phyloP scores from a whole-genome alignment of 768 basidiomycete genomes.

The Tricholoma sp. region DNA sequence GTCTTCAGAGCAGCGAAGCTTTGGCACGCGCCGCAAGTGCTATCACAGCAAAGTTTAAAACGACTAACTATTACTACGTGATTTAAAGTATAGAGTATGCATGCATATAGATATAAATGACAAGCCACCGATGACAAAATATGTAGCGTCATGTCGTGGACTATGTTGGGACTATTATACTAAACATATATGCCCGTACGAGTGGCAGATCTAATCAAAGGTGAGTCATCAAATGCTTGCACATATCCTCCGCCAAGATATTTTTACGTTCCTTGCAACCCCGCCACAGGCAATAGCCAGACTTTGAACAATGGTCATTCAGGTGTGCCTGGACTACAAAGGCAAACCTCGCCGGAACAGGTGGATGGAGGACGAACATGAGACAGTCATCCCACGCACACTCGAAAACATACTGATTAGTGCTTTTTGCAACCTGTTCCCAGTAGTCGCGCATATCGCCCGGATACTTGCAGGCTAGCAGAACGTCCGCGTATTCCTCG shows the following conservation, averaged over 20 bases:
- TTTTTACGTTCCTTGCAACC: not conserved
- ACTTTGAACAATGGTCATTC: not conserved
- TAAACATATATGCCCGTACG: too few species aligned
- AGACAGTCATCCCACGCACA: not conserved
- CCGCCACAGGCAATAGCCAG: not conserved
- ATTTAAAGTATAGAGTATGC: too few species aligned
- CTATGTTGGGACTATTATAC: too few species aligned
- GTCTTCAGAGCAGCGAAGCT: too few species aligned
- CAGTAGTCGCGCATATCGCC: not conserved
- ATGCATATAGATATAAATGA: too few species aligned
- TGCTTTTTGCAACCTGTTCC: not conserved
- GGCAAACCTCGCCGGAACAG: not conserved
- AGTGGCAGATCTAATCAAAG: not conserved
- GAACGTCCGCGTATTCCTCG: not conserved
- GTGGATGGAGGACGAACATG: not conserved
- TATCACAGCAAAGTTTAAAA: too few species aligned
- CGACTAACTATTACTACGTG: too few species aligned
- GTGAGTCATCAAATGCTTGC: not conserved
- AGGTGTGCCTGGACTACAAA: not conserved
- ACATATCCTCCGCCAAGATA: not conserved
- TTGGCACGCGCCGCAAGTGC: too few species aligned
- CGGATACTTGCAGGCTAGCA: not conserved
- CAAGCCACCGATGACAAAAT: too few species aligned
- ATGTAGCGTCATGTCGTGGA: too few species aligned
- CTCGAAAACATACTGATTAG: not conserved